These are phyloP conservation scores for Casuarina cunninghamiana DNA, from an alignment of 306 rosid species.

Conservation along the genomic window DNA sequence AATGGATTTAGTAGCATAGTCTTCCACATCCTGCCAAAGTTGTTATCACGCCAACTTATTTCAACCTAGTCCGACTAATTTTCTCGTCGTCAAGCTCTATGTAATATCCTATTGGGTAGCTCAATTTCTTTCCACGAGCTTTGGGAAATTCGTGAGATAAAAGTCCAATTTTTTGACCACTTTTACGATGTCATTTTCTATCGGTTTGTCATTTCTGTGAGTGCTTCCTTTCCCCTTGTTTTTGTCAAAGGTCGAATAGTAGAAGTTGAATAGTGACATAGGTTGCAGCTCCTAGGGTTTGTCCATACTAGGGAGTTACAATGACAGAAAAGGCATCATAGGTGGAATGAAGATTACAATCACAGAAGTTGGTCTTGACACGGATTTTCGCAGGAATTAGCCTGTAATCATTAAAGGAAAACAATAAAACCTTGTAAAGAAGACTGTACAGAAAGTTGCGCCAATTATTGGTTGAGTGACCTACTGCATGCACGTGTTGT, in stretches of 20 bases:
- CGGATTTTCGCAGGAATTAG: neutral
- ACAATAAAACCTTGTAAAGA: too few relatives aligned
- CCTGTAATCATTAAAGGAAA: neutral
- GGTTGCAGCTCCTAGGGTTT: constrained; percentile 6
- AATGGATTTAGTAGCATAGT: too few relatives aligned
- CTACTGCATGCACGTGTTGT: constrained; percentile 1
- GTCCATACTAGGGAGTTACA: constrained; percentile 14
- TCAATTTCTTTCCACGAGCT: constrained; percentile 19
- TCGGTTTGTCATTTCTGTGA: constrained; percentile 27
- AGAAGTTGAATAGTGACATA: constrained; percentile 13
- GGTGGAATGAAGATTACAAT: neutral
- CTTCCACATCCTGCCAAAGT: neutral
- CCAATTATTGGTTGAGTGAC: neutral
- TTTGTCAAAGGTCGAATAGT: constrained; percentile 12
- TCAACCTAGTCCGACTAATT: constrained; percentile 10
- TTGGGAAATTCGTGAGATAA: constrained; percentile 32
- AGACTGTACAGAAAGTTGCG: neutral
- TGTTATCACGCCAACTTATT: constrained; percentile 9
- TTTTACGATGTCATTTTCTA: constrained; percentile 28
- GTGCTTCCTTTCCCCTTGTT: constrained; percentile 19
- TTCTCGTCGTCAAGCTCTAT: constrained; percentile 16
- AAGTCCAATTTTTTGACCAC: constrained; percentile 34
- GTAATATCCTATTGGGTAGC: constrained; percentile 21
- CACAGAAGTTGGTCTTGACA: neutral
- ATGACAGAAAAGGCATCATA: neutral